phyloP scores from a whole-genome alignment of 257 asterid species.

The Fraxinus pennsylvanica region DNA sequence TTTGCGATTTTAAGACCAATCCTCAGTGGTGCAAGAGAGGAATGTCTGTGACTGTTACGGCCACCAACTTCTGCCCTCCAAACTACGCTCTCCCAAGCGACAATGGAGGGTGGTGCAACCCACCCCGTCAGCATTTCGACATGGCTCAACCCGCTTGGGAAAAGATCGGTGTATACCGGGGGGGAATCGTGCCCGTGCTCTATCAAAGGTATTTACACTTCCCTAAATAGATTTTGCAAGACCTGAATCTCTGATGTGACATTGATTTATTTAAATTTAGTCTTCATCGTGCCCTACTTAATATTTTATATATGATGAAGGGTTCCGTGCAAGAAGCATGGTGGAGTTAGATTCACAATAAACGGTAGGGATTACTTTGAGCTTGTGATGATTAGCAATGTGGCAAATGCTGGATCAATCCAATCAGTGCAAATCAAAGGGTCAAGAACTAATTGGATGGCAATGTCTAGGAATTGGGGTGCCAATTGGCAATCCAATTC shows the following conservation, averaged over 20 bases:
- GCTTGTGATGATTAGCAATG: conserved; percentile 1
- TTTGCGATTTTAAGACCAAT: not conserved
- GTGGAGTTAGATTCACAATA: not conserved
- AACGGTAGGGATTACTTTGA: not conserved
- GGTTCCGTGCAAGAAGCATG: not conserved
- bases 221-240: not conserved
- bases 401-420: conserved; percentile 5
- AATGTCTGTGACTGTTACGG: not conserved
- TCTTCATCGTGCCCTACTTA: not conserved
- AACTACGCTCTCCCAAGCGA: not conserved
- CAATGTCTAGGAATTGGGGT: conserved; percentile 1
- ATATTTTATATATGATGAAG: not conserved
- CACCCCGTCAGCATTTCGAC: not conserved
- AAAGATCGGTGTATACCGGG: not conserved
- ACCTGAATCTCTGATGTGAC: not conserved
- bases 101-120: not conserved
- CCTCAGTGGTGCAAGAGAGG: conserved; percentile 5
- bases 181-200: not conserved
- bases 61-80: not conserved
- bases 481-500: not conserved
- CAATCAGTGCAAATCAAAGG: not conserved
- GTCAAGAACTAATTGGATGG: not conserved
- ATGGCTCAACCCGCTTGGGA: conserved; percentile 8
- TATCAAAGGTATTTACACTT: not conserved
- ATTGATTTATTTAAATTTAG: no score